phyloP scores from a whole-genome alignment of 352 stramenopile species.

The Globisporangium spinosum region DNA sequence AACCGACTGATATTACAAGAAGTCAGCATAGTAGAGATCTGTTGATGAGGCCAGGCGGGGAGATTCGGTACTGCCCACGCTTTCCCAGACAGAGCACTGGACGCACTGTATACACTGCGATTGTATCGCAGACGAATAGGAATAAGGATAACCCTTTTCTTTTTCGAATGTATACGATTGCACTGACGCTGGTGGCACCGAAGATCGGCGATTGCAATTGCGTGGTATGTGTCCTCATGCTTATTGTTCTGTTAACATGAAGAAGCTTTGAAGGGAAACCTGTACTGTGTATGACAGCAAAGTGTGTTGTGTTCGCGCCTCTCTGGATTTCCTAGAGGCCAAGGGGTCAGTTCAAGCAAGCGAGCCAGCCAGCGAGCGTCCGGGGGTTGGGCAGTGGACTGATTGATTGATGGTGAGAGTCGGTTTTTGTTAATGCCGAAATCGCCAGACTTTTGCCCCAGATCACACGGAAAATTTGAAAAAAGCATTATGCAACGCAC shows the following conservation, averaged over 20 bases:
- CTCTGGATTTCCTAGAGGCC: neutral
- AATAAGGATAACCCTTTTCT: neutral
- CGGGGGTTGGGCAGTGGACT: neutral
- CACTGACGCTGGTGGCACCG: neutral
- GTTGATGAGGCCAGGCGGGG: neutral
- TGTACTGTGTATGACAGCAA: neutral
- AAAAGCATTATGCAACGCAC: neutral
- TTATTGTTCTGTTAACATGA: neutral
- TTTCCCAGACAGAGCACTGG: neutral
- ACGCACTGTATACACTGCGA: neutral
- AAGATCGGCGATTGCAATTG: neutral
- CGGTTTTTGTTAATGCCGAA: neutral
- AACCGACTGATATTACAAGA: neutral
- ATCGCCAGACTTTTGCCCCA: neutral
- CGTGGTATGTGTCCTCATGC: neutral
- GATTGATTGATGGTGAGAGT: neutral
- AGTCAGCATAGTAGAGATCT: neutral
- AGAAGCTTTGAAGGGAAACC: neutral
- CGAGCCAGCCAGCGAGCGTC: neutral
- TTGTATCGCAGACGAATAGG: neutral
- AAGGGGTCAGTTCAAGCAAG: neutral
- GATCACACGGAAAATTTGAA: neutral
- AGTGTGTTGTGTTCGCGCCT: neutral
- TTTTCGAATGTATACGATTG: neutral
- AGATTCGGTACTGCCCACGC: neutral